Conservation (phyloP, 495 filamentous ascomycete species). For the Jackrogersella minutella region DNA sequence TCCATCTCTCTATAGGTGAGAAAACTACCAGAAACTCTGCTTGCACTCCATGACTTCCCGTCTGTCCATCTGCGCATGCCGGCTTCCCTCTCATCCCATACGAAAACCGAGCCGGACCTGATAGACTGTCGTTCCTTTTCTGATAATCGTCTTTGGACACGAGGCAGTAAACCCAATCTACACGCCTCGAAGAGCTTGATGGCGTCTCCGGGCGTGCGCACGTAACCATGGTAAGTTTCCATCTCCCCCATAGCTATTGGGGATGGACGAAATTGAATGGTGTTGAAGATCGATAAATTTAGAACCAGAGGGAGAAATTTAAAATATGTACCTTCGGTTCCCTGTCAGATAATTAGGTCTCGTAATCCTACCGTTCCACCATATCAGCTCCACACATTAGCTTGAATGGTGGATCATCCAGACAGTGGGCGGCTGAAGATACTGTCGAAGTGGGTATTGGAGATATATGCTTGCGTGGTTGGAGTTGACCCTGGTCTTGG, state of each 20-base stretch:
- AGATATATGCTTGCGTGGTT: constrained; percentile 39
- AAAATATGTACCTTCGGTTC: constrained; percentile 10
- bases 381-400: constrained; percentile 31
- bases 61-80: constrained; percentile 99
- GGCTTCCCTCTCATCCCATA: constrained; percentile 98
- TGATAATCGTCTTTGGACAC: constrained; percentile 90
- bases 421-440: constrained; percentile 23
- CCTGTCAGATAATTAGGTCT: constrained; percentile 32
- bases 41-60: constrained; percentile 98
- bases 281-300: constrained; percentile 3
- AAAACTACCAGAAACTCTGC: constrained; percentile 96
- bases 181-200: constrained; percentile 98
- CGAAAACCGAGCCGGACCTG: constrained; percentile 94
- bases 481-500: constrained; percentile 24
- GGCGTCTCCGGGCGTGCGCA: constrained; percentile 91
- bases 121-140: constrained; percentile 97
- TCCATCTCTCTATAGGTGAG: constrained; percentile 99
- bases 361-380: constrained; percentile 39
- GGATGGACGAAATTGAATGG: neutral
- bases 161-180: constrained; percentile 84
- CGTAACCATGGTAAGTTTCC: constrained; percentile 95
- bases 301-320: constrained; percentile 3
- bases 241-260: constrained; percentile 57
- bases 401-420: constrained; percentile 41
- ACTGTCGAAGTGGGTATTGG: constrained; percentile 19